Conservation (phyloP, 2,329 filamentous ascomycete species). For the Fonsecaea nubica region DNA sequence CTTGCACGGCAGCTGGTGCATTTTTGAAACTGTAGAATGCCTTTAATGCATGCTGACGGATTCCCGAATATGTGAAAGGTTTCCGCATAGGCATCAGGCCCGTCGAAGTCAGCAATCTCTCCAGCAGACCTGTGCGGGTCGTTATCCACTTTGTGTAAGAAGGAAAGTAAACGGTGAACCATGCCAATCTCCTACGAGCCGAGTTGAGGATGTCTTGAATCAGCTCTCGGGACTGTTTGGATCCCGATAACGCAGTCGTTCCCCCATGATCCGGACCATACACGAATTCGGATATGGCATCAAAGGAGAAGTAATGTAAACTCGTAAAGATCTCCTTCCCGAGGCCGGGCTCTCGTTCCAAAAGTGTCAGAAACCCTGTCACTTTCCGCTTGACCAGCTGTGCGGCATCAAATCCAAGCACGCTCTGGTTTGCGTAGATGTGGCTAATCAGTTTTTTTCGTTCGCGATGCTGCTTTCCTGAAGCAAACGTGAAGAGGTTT, state of each 20-base stretch:
- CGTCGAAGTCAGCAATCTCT: conserved; percentile 43
- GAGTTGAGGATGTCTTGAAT: conserved; percentile 59
- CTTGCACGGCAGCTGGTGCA: conserved; percentile 41
- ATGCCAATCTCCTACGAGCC: conserved; percentile 54
- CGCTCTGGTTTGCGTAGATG: conserved; percentile 59
- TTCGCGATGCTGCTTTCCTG: conserved; percentile 53
- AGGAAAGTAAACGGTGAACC: conserved; percentile 58
- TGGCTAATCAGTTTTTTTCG: conserved; percentile 58
- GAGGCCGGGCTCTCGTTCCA: conserved; percentile 46
- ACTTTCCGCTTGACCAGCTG: conserved; percentile 51
- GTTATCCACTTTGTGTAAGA: conserved; percentile 58
- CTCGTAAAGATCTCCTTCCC: conserved; percentile 56
- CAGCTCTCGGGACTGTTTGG: conserved; percentile 48
- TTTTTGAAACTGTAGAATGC: conserved; percentile 44
- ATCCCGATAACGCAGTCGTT: conserved; percentile 53
- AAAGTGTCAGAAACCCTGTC: conserved; percentile 49
- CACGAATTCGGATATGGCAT: conserved; percentile 60
- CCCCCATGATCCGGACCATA: conserved; percentile 55
- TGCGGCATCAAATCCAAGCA: conserved; percentile 47
- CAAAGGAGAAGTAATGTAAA: conserved; percentile 61
- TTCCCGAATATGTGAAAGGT: conserved; percentile 60
- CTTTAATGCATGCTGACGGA: conserved; percentile 53
- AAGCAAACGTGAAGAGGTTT: conserved; percentile 61
- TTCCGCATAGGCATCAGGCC: conserved; percentile 58
- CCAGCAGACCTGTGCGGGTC: conserved; percentile 49